Evolutionary conservation across 1,139 yeast species (phyloP).

Genomic region (Sugiyamaella grinbergsii): DNA sequence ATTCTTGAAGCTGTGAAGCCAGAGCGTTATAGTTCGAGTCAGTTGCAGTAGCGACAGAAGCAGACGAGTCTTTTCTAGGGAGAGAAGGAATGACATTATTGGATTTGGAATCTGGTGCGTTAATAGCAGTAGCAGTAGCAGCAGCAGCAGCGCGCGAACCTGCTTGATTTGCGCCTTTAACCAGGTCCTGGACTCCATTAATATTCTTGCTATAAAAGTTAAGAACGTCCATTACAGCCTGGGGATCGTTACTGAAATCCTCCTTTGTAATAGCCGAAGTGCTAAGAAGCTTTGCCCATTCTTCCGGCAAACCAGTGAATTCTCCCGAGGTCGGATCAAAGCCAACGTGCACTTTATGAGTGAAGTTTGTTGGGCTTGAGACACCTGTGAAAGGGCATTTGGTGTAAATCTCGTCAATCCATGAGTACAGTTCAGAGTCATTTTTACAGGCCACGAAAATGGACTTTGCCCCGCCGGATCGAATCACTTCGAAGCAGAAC

Average conservation of each 20-base stretch:
- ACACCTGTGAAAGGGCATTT: conserved; percentile 81
- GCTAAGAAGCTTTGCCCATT: conserved; percentile 48
- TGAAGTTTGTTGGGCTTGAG: conserved; percentile 50
- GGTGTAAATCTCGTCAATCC: conserved; percentile 89
- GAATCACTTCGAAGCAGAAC: conserved; percentile 76
- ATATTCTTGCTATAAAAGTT: conserved; percentile 61
- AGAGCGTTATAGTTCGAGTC: conserved; percentile 20
- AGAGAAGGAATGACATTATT: conserved; percentile 20
- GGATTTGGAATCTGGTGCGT: conserved; percentile 3
- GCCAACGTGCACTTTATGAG: conserved; percentile 51
- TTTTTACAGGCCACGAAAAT: conserved; percentile 74
- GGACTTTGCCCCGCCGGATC: conserved; percentile 57
- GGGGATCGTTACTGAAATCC: conserved; percentile 50
- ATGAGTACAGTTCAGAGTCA: conserved; percentile 78
- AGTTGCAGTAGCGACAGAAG: conserved; percentile 21
- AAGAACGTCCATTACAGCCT: conserved; percentile 76
- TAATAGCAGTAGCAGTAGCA: neutral
- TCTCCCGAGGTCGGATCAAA: conserved; percentile 50
- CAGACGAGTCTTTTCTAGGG: conserved; percentile 12
- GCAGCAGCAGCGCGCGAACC: neutral
- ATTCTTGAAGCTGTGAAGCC: conserved; percentile 36
- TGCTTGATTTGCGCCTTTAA: neutral
- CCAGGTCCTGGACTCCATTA: conserved; percentile 15
- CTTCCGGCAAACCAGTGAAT: conserved; percentile 50
- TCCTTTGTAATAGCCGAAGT: conserved; percentile 50